These are phyloP conservation scores for Xylaria scruposa DNA, from an alignment of 495 filamentous ascomycete species.

Conservation along the genomic window DNA sequence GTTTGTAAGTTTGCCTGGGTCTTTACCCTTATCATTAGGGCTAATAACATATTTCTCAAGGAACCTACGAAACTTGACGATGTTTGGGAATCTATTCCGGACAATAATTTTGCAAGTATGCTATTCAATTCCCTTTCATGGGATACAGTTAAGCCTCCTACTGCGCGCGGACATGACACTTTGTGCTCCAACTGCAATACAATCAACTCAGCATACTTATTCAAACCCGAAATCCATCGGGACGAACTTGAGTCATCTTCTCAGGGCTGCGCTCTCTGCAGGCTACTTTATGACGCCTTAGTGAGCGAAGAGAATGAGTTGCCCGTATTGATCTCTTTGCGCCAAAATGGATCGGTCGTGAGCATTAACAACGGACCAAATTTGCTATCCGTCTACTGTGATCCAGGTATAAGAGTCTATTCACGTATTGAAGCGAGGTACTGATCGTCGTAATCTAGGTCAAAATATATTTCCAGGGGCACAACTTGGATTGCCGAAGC, in stretches of 20 bases:
- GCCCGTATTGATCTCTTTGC: neutral
- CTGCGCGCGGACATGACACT: neutral
- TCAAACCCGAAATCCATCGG: neutral
- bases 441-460: neutral
- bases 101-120: conserved; percentile 1
- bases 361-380: neutral
- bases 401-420: neutral
- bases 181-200: neutral
- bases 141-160: neutral
- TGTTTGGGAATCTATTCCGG: neutral
- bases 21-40: neutral
- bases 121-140: neutral
- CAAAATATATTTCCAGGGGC: neutral
- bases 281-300: neutral
- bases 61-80: neutral
- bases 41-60: neutral
- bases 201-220: neutral
- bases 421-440: neutral
- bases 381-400: conserved; percentile 1
- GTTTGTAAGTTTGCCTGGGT: conserved; percentile 1
- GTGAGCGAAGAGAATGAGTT: neutral
- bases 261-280: neutral
- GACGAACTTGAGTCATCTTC: conserved; percentile 1
- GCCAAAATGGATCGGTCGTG: conserved; percentile 7
- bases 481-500: conserved; percentile 11